These are phyloP conservation scores for Xylariomycetidae sp. DNA, from an alignment of 2,329 filamentous ascomycete genomes.

Conservation along the genomic window DNA sequence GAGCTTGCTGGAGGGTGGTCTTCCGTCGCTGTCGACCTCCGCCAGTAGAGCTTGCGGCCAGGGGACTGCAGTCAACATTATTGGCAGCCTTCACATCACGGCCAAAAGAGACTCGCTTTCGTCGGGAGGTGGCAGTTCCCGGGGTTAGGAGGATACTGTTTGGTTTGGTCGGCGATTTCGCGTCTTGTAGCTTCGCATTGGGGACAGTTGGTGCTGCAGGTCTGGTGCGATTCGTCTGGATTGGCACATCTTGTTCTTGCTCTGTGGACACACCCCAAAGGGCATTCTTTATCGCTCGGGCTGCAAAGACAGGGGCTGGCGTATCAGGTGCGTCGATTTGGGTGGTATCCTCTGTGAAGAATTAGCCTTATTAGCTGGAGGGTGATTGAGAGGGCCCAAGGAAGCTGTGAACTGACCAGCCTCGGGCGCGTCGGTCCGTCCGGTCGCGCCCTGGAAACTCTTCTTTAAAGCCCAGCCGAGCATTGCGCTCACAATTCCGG, in stretches of 20 bases:
- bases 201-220: constrained; percentile 16
- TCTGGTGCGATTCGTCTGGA: constrained; percentile 28
- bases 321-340: constrained; percentile 56
- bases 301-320: constrained; percentile 60
- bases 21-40: constrained; percentile 16
- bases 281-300: constrained; percentile 57
- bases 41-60: constrained; percentile 11
- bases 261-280: constrained; percentile 54
- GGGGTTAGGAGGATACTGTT: constrained; percentile 59
- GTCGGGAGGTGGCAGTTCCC: constrained; percentile 52
- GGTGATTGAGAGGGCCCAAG: constrained; percentile 1
- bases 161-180: constrained; percentile 43
- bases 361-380: constrained; percentile 9
- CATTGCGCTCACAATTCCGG: constrained; percentile 38
- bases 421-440: constrained; percentile 25
- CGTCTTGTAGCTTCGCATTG: constrained; percentile 22
- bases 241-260: constrained; percentile 23
- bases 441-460: constrained; percentile 34
- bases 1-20: constrained; percentile 21
- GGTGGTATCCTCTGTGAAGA: constrained; percentile 34
- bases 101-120: constrained; percentile 62
- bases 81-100: constrained; percentile 44
- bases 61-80: constrained; percentile 19
- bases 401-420: constrained; percentile 13
- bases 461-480: constrained; percentile 55